Conservation (phyloP, 106 monocot species). For the Dendrobium huoshanense region DNA sequence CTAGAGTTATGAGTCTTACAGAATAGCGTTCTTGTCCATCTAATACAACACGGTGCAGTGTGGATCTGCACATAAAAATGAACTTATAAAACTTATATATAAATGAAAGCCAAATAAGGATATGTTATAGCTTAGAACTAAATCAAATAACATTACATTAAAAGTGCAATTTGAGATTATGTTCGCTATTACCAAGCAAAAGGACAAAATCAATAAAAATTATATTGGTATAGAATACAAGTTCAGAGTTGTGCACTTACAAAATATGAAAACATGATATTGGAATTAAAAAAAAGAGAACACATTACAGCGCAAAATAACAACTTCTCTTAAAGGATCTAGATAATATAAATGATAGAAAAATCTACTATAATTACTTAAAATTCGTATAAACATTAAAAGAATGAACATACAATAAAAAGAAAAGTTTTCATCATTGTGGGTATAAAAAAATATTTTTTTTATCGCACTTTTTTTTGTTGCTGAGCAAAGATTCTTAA, state of each 20-base stretch:
- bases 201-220: neutral
- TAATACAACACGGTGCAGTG: neutral
- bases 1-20: neutral
- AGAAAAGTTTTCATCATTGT: neutral
- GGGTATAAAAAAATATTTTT: neutral
- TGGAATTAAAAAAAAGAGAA: neutral
- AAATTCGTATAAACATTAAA: neutral
- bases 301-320: neutral
- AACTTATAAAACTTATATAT: neutral
- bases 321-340: neutral
- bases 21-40: slow-evolving; percentile 3
- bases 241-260: neutral
- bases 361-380: neutral
- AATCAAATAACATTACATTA: no score
- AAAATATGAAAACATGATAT: neutral
- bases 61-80: neutral
- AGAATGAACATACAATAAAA: neutral
- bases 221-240: neutral
- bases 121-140: neutral
- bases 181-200: neutral
- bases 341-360: neutral
- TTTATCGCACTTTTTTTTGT: no score
- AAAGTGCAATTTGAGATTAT: neutral
- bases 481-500: no score
- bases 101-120: neutral